A percentile compares a stretch with the other conserved stretches of the same genome.
Evolutionary conservation across 441 rosid genomes (phyloP).

Genomic region (Gossypium aridum): DNA sequence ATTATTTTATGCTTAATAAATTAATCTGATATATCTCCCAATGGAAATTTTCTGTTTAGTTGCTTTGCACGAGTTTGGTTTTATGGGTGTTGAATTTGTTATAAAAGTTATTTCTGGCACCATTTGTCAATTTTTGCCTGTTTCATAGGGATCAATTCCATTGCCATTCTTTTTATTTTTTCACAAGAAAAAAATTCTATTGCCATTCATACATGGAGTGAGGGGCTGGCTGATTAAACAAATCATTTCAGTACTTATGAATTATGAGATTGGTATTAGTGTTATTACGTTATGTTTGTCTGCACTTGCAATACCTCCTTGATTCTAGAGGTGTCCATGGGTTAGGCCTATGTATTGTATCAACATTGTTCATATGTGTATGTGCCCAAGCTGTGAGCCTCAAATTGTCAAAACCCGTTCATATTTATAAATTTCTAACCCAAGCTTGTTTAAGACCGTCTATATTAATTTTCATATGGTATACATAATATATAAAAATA

Average conservation of each 20-base stretch:
- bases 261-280: neutral
- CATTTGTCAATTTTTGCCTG: neutral
- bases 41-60: neutral
- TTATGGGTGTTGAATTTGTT: neutral
- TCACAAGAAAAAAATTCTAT: neutral
- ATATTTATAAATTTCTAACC: no score
- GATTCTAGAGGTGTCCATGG: neutral
- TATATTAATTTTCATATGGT: no score
- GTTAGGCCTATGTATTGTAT: no score
- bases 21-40: neutral
- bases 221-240: neutral
- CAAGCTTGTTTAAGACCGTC: no score
- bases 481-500: no score
- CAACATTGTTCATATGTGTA: no score
- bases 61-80: neutral
- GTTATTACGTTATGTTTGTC: neutral
- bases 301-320: neutral
- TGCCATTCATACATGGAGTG: neutral
- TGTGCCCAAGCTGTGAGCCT: no score
- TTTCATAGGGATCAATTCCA: neutral
- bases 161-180: neutral
- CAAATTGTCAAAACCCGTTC: no score
- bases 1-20: neutral
- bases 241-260: neutral
- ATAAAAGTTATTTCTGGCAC: neutral